Evolutionary conservation across 495 filamentous ascomycete genomes (phyloP).

Genomic region (Daldinia childiae): DNA sequence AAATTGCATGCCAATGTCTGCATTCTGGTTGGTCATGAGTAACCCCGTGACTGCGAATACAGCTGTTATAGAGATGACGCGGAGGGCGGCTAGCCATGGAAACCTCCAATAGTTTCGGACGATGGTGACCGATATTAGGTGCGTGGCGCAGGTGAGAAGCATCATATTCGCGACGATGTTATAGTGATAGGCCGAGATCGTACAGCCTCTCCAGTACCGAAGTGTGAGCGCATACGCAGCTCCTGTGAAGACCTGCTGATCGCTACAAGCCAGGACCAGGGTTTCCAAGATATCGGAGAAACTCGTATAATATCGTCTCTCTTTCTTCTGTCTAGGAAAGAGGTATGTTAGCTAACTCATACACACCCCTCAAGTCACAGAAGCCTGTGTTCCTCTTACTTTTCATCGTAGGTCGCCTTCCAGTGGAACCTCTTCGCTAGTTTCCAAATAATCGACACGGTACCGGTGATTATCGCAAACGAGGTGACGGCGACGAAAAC

Average conservation of each 20-base stretch:
- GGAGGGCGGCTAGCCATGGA: constrained; percentile 42
- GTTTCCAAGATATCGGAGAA: constrained; percentile 43
- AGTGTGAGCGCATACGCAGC: constrained; percentile 50
- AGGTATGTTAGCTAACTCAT: not conserved
- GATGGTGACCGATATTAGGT: constrained; percentile 50
- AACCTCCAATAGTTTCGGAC: constrained; percentile 48
- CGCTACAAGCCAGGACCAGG: constrained; percentile 50
- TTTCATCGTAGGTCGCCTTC: not conserved
- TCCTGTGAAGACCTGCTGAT: constrained; percentile 54
- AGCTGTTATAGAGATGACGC: constrained; percentile 16
- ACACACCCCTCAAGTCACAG: not conserved
- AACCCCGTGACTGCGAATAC: not conserved
- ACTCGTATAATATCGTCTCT: not conserved
- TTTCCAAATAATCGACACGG: constrained; percentile 37
- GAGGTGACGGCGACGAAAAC: constrained; percentile 46
- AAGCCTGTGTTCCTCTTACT: not conserved
- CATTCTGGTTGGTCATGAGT: not conserved
- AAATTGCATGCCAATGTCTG: not conserved
- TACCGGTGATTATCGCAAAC: constrained; percentile 35
- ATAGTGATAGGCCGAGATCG: constrained; percentile 55
- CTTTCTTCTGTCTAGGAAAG: not conserved
- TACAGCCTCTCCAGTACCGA: constrained; percentile 48
- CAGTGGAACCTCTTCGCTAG: constrained; percentile 2
- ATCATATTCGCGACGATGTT: constrained; percentile 52
- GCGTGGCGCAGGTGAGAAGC: constrained; percentile 52